Conservation (phyloP, 805 yeast species). For the Cyberlindnera saturnus region DNA sequence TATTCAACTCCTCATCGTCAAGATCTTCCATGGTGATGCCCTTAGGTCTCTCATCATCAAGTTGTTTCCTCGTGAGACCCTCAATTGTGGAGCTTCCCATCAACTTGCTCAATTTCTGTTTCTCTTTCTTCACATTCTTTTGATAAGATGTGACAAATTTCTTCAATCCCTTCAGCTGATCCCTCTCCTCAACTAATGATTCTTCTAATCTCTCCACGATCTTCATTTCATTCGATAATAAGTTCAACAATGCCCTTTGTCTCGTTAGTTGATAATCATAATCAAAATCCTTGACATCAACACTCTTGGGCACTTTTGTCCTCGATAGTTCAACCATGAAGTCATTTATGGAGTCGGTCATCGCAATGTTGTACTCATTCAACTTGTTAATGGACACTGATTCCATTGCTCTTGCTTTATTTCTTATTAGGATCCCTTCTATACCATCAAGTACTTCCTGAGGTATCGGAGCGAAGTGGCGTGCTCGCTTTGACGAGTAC, state of each 20-base stretch:
- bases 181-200: conserved; percentile 6
- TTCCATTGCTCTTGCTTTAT: conserved; percentile 12
- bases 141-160: conserved; percentile 11
- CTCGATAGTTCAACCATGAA: conserved; percentile 6
- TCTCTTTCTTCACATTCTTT: conserved; percentile 8
- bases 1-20: conserved; percentile 6
- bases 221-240: conserved; percentile 15
- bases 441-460: conserved; percentile 7
- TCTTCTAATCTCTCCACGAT: conserved; percentile 12
- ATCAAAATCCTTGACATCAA: conserved; percentile 14
- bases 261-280: conserved; percentile 17
- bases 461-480: conserved; percentile 14
- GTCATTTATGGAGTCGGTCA: conserved; percentile 8
- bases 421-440: conserved; percentile 11
- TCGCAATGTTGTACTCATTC: conserved; percentile 2
- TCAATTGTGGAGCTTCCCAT: conserved; percentile 3
- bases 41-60: conserved; percentile 1
- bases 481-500: conserved; percentile 8
- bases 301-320: conserved; percentile 12
- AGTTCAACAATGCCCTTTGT: conserved; percentile 9
- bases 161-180: conserved; percentile 6
- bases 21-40: neutral
- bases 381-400: conserved; percentile 4
- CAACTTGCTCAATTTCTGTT: conserved; percentile 5
- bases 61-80: conserved; percentile 2